A percentile compares a stretch with the other conserved stretches of the same genome.
Conservation (phyloP, 108 stramenopile genomes). For the Nannochloropsis gaditana region DNA sequence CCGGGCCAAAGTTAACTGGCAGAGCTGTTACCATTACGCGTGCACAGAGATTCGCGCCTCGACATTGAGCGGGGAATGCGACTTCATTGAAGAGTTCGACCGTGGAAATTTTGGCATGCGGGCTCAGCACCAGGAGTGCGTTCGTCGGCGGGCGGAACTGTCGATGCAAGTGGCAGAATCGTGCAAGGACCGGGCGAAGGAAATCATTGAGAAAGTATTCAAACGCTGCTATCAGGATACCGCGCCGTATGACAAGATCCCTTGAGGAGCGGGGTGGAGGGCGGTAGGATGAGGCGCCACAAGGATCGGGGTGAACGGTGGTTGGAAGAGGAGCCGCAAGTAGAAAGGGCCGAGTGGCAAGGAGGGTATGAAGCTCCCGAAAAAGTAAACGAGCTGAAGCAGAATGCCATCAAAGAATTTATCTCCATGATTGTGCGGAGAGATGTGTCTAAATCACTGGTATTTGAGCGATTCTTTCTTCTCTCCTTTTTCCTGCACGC, state of each 20-base stretch:
- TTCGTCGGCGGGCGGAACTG: slow-evolving; percentile 37
- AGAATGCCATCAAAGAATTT: too few relatives aligned
- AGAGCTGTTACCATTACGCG: slow-evolving; percentile 42
- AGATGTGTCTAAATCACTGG: too few relatives aligned
- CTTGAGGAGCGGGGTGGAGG: background rate
- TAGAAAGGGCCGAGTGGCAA: too few relatives aligned
- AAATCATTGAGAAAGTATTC: slow-evolving; percentile 36
- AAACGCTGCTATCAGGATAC: slow-evolving; percentile 41
- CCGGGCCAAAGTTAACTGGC: slow-evolving; percentile 46
- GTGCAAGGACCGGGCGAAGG: slow-evolving; percentile 23
- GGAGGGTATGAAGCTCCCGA: too few relatives aligned
- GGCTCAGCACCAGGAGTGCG: slow-evolving; percentile 47
- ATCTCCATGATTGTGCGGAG: too few relatives aligned
- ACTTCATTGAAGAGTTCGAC: slow-evolving; percentile 39
- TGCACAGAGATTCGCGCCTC: slow-evolving; percentile 49
- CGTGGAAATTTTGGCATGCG: slow-evolving; percentile 35
- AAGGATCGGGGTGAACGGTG: background rate
- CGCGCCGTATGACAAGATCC: slow-evolving; percentile 45
- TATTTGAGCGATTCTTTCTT: too few relatives aligned
- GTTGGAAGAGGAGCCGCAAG: too few relatives aligned
- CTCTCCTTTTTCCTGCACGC: too few relatives aligned
- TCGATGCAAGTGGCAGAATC: slow-evolving; percentile 26
- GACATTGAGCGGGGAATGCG: slow-evolving; percentile 47
- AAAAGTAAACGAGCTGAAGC: too few relatives aligned
- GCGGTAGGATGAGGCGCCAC: background rate